These are phyloP conservation scores for Cardamine occulta DNA, from an alignment of 345 rosid genomes.

Conservation along the genomic window DNA sequence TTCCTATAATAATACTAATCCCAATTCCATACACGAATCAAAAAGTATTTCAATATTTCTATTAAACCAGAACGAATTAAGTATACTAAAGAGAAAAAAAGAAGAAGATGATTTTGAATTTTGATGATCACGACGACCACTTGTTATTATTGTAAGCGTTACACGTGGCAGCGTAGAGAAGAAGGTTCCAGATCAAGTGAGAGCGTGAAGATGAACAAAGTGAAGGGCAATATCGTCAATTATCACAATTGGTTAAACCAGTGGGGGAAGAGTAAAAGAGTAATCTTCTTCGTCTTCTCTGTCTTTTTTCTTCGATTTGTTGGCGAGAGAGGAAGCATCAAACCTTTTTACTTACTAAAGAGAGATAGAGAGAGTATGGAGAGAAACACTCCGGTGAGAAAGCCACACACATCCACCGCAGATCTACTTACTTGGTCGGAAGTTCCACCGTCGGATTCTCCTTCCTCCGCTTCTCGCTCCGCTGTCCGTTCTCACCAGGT, in stretches of 20 bases:
- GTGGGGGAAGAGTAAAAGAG: conserved; percentile 14
- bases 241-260: background rate
- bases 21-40: background rate
- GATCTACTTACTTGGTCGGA: conserved; percentile 95
- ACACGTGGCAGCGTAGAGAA: conserved; percentile 21
- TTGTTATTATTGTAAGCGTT: background rate
- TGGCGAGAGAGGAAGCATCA: background rate
- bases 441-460: conserved; percentile 53
- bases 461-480: conserved; percentile 67
- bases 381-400: conserved; percentile 78
- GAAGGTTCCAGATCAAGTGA: conserved; percentile 33
- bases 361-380: conserved; percentile 50
- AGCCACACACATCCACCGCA: conserved; percentile 77
- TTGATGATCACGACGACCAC: background rate
- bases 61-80: background rate
- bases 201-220: background rate
- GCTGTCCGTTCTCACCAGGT: conserved; percentile 75
- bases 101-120: background rate
- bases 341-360: background rate
- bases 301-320: background rate
- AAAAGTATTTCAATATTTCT: background rate
- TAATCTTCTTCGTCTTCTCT: conserved; percentile 14
- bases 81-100: background rate
- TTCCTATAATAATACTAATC: background rate
- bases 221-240: conserved; percentile 35